Evolutionary conservation across 345 rosid genomes (phyloP).

Genomic region (Populus simonii): DNA sequence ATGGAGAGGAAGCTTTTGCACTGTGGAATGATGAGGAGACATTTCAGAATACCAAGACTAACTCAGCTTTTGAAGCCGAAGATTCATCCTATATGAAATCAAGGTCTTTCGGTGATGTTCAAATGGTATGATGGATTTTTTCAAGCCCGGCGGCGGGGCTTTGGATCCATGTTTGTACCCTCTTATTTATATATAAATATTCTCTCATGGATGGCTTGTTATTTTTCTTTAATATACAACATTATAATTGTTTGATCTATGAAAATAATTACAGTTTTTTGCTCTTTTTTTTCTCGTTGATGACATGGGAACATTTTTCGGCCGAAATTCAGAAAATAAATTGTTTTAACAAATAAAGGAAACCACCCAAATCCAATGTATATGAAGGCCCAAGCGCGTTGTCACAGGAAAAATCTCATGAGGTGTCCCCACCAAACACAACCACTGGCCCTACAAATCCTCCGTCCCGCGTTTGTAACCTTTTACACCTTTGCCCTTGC

Average conservation of each 20-base stretch:
- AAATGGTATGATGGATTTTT: slow-evolving; percentile 12
- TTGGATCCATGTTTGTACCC: not conserved
- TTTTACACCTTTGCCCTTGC: not conserved
- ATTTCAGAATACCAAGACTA: slow-evolving; percentile 16
- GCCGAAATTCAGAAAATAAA: not conserved
- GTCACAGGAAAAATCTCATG: not conserved
- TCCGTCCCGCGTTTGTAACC: not conserved
- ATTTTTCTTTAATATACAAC: no score
- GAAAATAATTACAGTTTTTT: no score
- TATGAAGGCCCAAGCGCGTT: not conserved
- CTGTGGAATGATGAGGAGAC: slow-evolving; percentile 21
- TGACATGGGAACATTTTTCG: not conserved
- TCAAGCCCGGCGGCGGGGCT: no score
- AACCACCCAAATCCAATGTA: not conserved
- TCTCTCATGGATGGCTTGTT: no score
- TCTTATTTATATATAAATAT: no score
- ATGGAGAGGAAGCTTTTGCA: slow-evolving; percentile 43
- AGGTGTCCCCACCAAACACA: not conserved
- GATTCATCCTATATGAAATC: slow-evolving; percentile 15
- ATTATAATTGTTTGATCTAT: no score
- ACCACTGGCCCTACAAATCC: not conserved
- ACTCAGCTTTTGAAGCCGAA: slow-evolving; percentile 27
- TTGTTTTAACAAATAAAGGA: no score
- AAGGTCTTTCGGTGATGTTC: slow-evolving; percentile 21
- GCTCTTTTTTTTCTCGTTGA: no score